Conservation (phyloP, 2,329 filamentous ascomycete species). For the Alternaria tenuissima region DNA sequence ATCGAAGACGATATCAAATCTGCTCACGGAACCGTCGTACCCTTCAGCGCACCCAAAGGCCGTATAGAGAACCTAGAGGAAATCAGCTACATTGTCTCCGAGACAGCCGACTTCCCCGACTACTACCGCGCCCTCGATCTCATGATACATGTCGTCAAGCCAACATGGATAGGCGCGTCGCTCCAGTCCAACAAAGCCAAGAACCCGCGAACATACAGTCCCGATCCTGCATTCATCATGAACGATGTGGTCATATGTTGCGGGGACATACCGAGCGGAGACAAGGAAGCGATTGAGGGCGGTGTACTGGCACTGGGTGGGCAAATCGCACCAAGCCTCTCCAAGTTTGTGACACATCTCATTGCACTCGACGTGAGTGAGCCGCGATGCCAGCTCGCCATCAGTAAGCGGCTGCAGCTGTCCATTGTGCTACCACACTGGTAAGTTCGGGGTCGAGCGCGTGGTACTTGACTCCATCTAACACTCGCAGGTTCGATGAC, state of each 20-base stretch:
- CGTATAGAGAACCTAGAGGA: conserved; percentile 53
- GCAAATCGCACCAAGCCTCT: conserved; percentile 75
- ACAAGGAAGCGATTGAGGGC: conserved; percentile 91
- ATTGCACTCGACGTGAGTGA: conserved; percentile 82
- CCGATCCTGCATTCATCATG: conserved; percentile 90
- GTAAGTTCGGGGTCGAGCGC: conserved; percentile 57
- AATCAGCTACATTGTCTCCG: conserved; percentile 73
- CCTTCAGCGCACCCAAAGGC: conserved; percentile 50
- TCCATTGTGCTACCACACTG: conserved; percentile 94
- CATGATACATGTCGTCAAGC: conserved; percentile 85
- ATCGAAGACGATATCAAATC: conserved; percentile 56
- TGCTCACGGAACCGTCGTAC: conserved; percentile 59
- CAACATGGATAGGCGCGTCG: conserved; percentile 79
- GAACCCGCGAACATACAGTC: conserved; percentile 84
- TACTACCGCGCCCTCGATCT: conserved; percentile 77
- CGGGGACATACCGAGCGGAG: conserved; percentile 81
- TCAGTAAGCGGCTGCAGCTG: conserved; percentile 71
- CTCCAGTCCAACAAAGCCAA: conserved; percentile 73
- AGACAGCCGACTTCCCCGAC: conserved; percentile 89
- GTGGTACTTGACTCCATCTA: conserved; percentile 2
- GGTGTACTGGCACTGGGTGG: conserved; percentile 91
- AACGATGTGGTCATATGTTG: conserved; percentile 83
- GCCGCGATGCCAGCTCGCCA: conserved; percentile 71
- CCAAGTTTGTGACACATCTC: conserved; percentile 83
- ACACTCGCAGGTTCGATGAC: conserved; percentile 81